These are phyloP conservation scores for Sporobolomyces roseus DNA, from an alignment of 768 basidiomycete genomes.

Conservation along the genomic window DNA sequence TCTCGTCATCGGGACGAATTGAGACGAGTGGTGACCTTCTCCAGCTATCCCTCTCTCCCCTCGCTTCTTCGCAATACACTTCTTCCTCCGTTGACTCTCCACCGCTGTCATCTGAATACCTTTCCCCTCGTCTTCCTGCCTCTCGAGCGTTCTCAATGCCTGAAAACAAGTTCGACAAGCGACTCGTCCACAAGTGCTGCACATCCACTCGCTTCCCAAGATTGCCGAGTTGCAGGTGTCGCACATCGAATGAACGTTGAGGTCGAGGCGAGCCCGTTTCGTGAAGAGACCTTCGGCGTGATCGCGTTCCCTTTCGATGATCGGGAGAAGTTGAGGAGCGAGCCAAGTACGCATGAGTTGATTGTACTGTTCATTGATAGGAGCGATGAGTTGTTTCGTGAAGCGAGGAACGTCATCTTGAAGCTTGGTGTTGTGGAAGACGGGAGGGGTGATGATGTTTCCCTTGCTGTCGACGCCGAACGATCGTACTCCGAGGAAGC, in stretches of 20 bases:
- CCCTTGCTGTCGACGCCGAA: slow-evolving; percentile 28
- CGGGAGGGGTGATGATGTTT: slow-evolving; percentile 7
- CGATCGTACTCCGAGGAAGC: slow-evolving; percentile 29
- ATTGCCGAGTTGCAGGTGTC: slow-evolving; percentile 28
- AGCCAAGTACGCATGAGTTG: slow-evolving; percentile 32
- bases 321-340: slow-evolving; percentile 4
- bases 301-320: slow-evolving; percentile 14
- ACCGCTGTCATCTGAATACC: too few relatives aligned
- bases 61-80: slow-evolving; percentile 36
- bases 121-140: neutral
- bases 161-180: slow-evolving; percentile 24
- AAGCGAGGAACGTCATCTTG: slow-evolving; percentile 16
- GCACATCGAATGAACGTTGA: slow-evolving; percentile 18
- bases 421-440: neutral
- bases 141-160: slow-evolving; percentile 5
- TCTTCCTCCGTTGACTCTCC: slow-evolving; percentile 29
- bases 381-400: slow-evolving; percentile 13
- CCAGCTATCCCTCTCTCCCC: slow-evolving; percentile 4
- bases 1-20: slow-evolving; percentile 22
- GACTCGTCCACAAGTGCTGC: slow-evolving; percentile 29
- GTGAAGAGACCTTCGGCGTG: neutral
- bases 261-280: slow-evolving; percentile 14
- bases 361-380: slow-evolving; percentile 9
- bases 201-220: slow-evolving; percentile 25
- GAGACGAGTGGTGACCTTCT: neutral